phyloP scores from a whole-genome alignment of 2,329 filamentous ascomycete species.

The Metarhizium guizhouense region DNA sequence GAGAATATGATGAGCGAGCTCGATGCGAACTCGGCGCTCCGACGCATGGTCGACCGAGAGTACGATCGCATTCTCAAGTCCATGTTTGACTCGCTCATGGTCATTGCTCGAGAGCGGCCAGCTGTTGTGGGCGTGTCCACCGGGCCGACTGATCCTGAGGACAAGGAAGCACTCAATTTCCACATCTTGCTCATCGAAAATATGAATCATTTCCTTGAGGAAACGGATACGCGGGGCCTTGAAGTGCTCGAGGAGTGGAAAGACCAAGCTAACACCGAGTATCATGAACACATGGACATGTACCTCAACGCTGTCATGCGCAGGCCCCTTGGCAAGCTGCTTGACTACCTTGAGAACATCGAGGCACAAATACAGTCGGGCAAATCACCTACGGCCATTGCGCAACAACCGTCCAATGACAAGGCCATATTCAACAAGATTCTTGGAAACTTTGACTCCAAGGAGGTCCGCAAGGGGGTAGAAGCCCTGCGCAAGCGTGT shows the following conservation, averaged over 20 bases:
- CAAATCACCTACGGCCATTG: constrained; percentile 54
- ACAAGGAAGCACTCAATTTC: constrained; percentile 95
- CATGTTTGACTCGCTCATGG: constrained; percentile 95
- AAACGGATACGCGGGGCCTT: constrained; percentile 68
- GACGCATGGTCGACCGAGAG: constrained; percentile 73
- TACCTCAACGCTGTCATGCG: constrained; percentile 86
- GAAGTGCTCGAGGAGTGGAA: constrained; percentile 77
- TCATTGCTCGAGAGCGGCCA: constrained; percentile 71
- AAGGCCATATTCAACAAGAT: constrained; percentile 81
- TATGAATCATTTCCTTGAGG: constrained; percentile 95
- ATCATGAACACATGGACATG: constrained; percentile 76
- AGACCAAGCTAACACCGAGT: constrained; percentile 66
- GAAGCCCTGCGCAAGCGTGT: constrained; percentile 83
- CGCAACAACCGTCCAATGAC: constrained; percentile 73
- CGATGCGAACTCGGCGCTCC: constrained; percentile 51
- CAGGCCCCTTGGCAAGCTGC: constrained; percentile 76
- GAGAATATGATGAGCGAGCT: constrained; percentile 69
- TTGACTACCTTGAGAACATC: constrained; percentile 86
- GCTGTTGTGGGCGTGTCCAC: constrained; percentile 35
- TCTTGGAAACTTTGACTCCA: constrained; percentile 67
- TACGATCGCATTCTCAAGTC: constrained; percentile 84
- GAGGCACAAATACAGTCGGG: constrained; percentile 60
- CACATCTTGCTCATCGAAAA: constrained; percentile 97
- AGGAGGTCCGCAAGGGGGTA: constrained; percentile 83
- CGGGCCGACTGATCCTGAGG: constrained; percentile 55